Evolutionary conservation across 768 basidiomycete genomes (phyloP), one percentile per base, ranked within the genome.

Genomic region (Saitozyma podzolica): DNA sequence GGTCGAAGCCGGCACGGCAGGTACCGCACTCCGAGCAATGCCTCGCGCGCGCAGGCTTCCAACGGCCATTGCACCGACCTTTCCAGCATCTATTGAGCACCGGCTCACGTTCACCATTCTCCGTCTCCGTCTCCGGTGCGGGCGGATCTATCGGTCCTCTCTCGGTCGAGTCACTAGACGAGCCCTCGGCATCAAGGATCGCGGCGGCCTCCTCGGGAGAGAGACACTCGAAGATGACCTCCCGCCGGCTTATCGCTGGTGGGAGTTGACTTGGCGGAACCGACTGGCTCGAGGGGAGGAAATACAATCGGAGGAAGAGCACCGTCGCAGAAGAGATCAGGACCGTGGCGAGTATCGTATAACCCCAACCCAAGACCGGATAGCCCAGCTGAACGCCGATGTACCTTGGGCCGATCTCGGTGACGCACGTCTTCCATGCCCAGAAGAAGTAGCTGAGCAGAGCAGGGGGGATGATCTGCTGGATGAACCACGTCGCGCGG

Each of bases 1-100:
- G 80, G 66, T 81, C 80, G 57, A 79, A 81, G 6, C 74, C 78
- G 0, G 65, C 61, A 43, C 80, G 65, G 64, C 80, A 81, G 16
- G 62, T 59, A 9, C 66, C 63, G 53, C 80, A 81, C 20, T 72
- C 64, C 9, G 67, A 73, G 60, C 80, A 81, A 60, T 81, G 80
- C 20, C 80, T 68, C 19, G 76, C 60, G 49, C 79, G 62, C n/a
- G 78, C 78, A 7, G 80, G 80, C 54, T 80, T 80, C 79, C 78
- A 79, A 49, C 76, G 41, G 7, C 78, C 80, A 10, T 58, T 54
- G 56, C 80, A 81, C 20, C 29, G 37, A 6, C 70, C 80, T 55
- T 78, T 78, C 47, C 62, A 73, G 58, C 80, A 81, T 40, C 64
- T 52, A 41, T 68, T 69, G 9, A 71, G 54, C 11, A 63, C 49